Percentiles rank a stretch among this genome's conserved stretches.
Conservation (phyloP, 1,284 basidiomycete species). For the Cryptococcus sp. region DNA sequence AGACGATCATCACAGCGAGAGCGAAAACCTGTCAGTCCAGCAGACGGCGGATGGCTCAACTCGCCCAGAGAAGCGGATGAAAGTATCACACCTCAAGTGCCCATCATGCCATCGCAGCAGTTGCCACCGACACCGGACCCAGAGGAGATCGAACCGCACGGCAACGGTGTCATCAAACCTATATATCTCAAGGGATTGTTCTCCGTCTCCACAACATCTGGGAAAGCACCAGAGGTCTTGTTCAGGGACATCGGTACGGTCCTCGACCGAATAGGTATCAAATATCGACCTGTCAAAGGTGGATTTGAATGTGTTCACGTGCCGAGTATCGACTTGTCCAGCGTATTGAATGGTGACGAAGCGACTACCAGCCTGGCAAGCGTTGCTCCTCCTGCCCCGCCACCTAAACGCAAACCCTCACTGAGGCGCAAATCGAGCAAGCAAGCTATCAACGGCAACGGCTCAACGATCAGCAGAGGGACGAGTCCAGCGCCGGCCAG, state of each 20-base stretch:
- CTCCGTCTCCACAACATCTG: slow-evolving; percentile 94
- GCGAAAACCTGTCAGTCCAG: slow-evolving; percentile 16
- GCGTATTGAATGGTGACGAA: slow-evolving; percentile 58
- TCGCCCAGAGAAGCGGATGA: slow-evolving; percentile 32
- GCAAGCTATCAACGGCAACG: slow-evolving; percentile 13
- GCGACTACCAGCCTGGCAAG: slow-evolving; percentile 28
- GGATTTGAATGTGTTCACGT: slow-evolving; percentile 96
- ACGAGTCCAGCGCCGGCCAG: slow-evolving; percentile 8
- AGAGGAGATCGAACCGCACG: slow-evolving; percentile 26
- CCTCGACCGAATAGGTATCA: slow-evolving; percentile 89
- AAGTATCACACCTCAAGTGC: slow-evolving; percentile 5
- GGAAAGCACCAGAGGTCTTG: slow-evolving; percentile 77
- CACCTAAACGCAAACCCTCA: slow-evolving; percentile 21
- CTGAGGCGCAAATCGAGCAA: slow-evolving; percentile 27
- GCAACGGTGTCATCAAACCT: slow-evolving; percentile 69
- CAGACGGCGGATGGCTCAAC: slow-evolving; percentile 28
- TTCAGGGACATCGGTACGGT: slow-evolving; percentile 82
- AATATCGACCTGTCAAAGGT: slow-evolving; percentile 83
- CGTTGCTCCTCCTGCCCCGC: slow-evolving; percentile 8
- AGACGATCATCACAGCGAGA: slow-evolving; percentile 33
- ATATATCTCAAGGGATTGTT: slow-evolving; percentile 87
- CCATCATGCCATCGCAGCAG: slow-evolving; percentile 7
- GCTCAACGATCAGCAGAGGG: slow-evolving; percentile 9
- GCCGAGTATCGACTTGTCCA: slow-evolving; percentile 85
- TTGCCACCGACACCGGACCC: slow-evolving; percentile 8